These are phyloP conservation scores for Falciphora oryzae DNA, from an alignment of 2,329 filamentous ascomycete species.

Conservation along the genomic window DNA sequence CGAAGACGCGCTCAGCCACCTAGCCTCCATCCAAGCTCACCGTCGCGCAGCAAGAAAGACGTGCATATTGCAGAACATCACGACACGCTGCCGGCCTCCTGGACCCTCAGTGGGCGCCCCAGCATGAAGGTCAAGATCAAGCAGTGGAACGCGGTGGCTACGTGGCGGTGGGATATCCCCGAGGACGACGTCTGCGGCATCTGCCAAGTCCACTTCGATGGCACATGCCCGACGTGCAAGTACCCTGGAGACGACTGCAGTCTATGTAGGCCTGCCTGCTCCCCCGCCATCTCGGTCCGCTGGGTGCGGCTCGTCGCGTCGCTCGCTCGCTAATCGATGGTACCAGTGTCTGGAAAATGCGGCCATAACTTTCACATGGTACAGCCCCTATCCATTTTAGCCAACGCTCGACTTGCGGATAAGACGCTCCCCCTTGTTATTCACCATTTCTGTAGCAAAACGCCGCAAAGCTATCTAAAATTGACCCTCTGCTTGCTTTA, in stretches of 20 bases:
- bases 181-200: conserved; percentile 98
- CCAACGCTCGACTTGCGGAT: neutral
- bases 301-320: conserved; percentile 3
- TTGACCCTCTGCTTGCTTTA: conserved; percentile 28
- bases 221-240: conserved; percentile 96
- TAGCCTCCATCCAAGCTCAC: neutral
- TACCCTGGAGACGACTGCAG: conserved; percentile 95
- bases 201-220: conserved; percentile 96
- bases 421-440: no score
- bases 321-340: conserved; percentile 8
- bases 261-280: conserved; percentile 57
- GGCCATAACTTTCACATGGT: conserved; percentile 98
- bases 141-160: conserved; percentile 89
- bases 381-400: conserved; percentile 11
- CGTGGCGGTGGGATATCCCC: conserved; percentile 96
- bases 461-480: neutral
- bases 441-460: no score
- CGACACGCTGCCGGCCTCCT: neutral
- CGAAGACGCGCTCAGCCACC: neutral
- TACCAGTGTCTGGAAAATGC: conserved; percentile 85
- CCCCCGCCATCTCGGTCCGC: conserved; percentile 1
- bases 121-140: conserved; percentile 92
- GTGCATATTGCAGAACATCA: neutral
- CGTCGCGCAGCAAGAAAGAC: neutral
- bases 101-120: neutral